Percentiles rank a stretch among this genome's conserved stretches.
Conservation (phyloP, 1,284 basidiomycete genomes). For the Papiliotrema terrestris region DNA sequence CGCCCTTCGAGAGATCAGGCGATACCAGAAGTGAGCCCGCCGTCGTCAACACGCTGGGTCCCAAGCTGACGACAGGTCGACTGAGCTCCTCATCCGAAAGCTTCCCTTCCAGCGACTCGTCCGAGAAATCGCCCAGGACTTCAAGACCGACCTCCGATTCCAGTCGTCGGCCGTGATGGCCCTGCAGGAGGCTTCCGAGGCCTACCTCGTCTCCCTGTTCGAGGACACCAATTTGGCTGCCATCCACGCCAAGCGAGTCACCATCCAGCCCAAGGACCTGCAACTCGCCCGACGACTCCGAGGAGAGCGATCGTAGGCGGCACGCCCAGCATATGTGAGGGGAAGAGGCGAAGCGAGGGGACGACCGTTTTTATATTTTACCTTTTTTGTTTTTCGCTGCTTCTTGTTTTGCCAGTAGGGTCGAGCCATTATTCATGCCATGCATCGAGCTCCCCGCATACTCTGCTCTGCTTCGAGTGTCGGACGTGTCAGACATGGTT, state of each 20-base stretch:
- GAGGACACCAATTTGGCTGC: slow-evolving; percentile 53
- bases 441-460: slow-evolving; percentile 3
- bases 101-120: slow-evolving; percentile 58
- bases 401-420: neutral
- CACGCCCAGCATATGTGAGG: slow-evolving; percentile 60
- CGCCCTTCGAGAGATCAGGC: slow-evolving; percentile 57
- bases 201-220: slow-evolving; percentile 54
- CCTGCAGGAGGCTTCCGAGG: slow-evolving; percentile 71
- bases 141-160: slow-evolving; percentile 70
- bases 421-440: neutral
- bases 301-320: slow-evolving; percentile 54
- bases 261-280: slow-evolving; percentile 69
- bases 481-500: neutral
- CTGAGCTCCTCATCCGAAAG: slow-evolving; percentile 55
- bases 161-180: slow-evolving; percentile 68
- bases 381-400: slow-evolving; percentile 4
- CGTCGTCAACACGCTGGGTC: slow-evolving; percentile 51
- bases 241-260: slow-evolving; percentile 56
- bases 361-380: neutral
- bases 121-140: slow-evolving; percentile 86
- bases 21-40: slow-evolving; percentile 53
- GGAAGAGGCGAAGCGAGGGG: slow-evolving; percentile 47
- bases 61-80: slow-evolving; percentile 31
- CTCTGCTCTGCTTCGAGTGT: neutral
- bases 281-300: slow-evolving; percentile 60